These are phyloP conservation scores for Talaromyces funiculosus DNA, from an alignment of 2,329 filamentous ascomycete genomes.

Conservation along the genomic window DNA sequence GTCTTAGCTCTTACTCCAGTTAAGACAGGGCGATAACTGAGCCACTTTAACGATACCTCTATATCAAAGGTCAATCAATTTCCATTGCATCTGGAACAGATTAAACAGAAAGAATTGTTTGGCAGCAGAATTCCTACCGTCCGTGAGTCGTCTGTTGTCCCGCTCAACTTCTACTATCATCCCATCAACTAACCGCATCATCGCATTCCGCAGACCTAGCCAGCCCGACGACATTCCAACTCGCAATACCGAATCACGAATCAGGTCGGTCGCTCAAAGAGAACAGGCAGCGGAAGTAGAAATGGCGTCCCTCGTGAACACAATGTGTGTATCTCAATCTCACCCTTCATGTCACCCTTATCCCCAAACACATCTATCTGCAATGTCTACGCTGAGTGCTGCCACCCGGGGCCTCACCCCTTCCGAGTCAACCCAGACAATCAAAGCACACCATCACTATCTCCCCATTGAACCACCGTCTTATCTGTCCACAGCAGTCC, in stretches of 20 bases:
- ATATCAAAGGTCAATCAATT: not conserved
- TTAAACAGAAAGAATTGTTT: not conserved
- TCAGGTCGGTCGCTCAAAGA: not conserved
- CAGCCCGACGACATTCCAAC: slow-evolving; percentile 6
- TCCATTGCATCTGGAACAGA: not conserved
- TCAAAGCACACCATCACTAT: slow-evolving; percentile 24
- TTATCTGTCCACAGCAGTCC: slow-evolving; percentile 31
- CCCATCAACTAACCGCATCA: slow-evolving; percentile 1
- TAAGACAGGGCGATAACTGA: not conserved
- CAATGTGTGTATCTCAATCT: slow-evolving; percentile 60
- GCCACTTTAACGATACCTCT: not conserved
- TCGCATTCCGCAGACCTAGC: slow-evolving; percentile 1
- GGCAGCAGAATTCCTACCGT: not conserved
- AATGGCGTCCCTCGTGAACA: slow-evolving; percentile 76
- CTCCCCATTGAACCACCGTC: slow-evolving; percentile 28
- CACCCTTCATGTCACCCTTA: slow-evolving; percentile 17
- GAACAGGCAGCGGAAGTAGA: slow-evolving; percentile 7
- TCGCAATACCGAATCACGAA: not conserved
- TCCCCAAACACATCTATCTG: not conserved
- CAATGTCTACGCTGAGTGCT: not conserved
- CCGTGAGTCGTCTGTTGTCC: not conserved
- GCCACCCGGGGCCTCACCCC: slow-evolving; percentile 16
- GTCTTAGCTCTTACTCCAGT: not conserved
- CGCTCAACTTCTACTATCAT: not conserved
- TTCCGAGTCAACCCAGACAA: slow-evolving; percentile 27